These are phyloP conservation scores for Paracorniculantispora psalliotae DNA, from an alignment of 2,329 filamentous ascomycete genomes.

Conservation along the genomic window DNA sequence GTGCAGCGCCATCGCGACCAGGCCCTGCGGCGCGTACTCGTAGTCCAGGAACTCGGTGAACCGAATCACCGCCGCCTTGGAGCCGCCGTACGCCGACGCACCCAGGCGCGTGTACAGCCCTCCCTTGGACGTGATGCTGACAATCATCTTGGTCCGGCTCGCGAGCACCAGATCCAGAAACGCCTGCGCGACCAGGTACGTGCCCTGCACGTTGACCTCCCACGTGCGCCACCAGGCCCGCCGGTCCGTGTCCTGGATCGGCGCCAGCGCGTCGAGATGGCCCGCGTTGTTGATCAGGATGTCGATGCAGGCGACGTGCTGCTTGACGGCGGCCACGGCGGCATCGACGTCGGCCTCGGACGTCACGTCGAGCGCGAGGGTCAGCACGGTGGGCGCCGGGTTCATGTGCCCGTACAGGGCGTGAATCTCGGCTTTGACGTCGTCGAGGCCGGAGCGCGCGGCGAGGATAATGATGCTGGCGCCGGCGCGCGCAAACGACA, in stretches of 20 bases:
- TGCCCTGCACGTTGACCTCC: constrained; percentile 47
- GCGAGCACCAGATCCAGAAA: constrained; percentile 44
- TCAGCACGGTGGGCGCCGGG: constrained; percentile 22
- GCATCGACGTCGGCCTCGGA: constrained; percentile 26
- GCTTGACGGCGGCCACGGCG: constrained; percentile 22
- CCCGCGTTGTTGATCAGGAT: constrained; percentile 42
- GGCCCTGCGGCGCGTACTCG: constrained; percentile 39
- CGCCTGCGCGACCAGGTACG: constrained; percentile 38
- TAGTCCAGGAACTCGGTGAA: constrained; percentile 42
- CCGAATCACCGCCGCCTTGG: constrained; percentile 43
- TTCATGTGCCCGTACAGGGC: not conserved
- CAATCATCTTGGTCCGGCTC: constrained; percentile 34
- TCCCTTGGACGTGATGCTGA: constrained; percentile 39
- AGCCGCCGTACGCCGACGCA: constrained; percentile 38
- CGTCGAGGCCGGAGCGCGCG: constrained; percentile 41
- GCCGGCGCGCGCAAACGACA: constrained; percentile 50
- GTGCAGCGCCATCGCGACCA: constrained; percentile 35
- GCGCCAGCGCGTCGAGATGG: constrained; percentile 29
- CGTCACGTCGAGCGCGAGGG: constrained; percentile 30
- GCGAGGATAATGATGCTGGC: constrained; percentile 46
- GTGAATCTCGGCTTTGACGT: constrained; percentile 27
- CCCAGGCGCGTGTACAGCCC: constrained; percentile 22
- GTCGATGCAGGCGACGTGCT: constrained; percentile 31
- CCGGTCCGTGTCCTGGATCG: constrained; percentile 31
- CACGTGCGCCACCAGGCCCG: constrained; percentile 41